Conservation (phyloP, 768 basidiomycete genomes). For the Rubroboletus pulcherrimus region DNA sequence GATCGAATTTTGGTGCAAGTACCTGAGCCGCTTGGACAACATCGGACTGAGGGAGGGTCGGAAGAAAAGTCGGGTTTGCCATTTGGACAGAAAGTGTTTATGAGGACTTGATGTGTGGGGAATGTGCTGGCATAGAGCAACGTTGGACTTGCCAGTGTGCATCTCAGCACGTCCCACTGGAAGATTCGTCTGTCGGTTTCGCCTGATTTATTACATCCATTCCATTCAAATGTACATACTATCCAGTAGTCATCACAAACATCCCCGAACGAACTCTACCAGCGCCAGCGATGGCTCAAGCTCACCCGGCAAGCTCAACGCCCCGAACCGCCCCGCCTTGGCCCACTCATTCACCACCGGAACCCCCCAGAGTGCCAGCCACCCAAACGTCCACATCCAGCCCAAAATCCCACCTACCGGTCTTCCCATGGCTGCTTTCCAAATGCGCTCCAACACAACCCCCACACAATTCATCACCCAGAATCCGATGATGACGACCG, state of each 20-base stretch:
- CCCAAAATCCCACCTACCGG: constrained; percentile 46
- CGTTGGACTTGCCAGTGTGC: neutral
- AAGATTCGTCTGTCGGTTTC: too few species aligned
- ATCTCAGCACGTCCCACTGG: too few species aligned
- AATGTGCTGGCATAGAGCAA: neutral
- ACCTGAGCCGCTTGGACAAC: constrained; percentile 60
- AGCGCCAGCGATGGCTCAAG: constrained; percentile 15
- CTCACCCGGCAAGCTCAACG: constrained; percentile 7
- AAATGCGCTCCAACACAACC: constrained; percentile 46
- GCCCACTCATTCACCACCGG: constrained; percentile 42
- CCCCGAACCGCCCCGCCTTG: constrained; percentile 14
- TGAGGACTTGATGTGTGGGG: neutral
- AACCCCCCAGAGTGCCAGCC: constrained; percentile 48
- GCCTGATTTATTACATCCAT: too few species aligned
- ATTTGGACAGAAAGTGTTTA: constrained; percentile 5
- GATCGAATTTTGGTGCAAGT: constrained; percentile 27
- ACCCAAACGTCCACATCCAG: constrained; percentile 48
- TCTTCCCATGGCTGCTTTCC: constrained; percentile 39
- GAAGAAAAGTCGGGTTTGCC: constrained; percentile 42
- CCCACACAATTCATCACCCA: constrained; percentile 56
- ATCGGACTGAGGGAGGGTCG: constrained; percentile 48
- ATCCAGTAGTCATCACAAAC: too few species aligned
- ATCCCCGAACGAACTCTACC: constrained; percentile 21
- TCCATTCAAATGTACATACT: too few species aligned
- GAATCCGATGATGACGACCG: constrained; percentile 40